These are phyloP conservation scores for Phaffia australis DNA, from an alignment of 768 basidiomycete genomes.

Conservation along the genomic window DNA sequence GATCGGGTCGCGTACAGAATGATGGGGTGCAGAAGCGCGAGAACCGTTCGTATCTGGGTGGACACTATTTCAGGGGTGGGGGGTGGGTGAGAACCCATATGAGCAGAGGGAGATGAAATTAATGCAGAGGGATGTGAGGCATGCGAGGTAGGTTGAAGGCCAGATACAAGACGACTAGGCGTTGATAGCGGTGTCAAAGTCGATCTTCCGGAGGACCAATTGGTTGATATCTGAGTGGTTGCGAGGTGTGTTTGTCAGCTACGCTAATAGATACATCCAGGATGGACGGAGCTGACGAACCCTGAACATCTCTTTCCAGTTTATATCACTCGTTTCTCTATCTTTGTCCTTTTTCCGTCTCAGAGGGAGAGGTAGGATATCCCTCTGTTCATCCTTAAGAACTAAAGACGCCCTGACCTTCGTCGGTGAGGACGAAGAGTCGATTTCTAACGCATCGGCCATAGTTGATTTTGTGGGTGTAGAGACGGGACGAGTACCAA, in stretches of 20 bases:
- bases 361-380: too few species aligned
- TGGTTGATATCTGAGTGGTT: slow-evolving; percentile 13
- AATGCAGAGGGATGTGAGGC: background rate
- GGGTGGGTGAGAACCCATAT: background rate
- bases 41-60: too few species aligned
- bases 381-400: too few species aligned
- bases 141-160: background rate
- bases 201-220: slow-evolving; percentile 19
- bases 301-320: slow-evolving; percentile 22
- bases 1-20: background rate
- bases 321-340: background rate
- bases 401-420: too few species aligned
- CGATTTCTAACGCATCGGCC: too few species aligned
- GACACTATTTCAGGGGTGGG: background rate
- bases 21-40: background rate
- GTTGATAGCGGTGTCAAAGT: background rate
- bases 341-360: background rate
- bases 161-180: background rate
- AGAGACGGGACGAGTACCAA: too few species aligned
- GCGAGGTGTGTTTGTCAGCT: background rate
- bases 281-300: slow-evolving; percentile 1
- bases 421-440: too few species aligned
- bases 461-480: too few species aligned
- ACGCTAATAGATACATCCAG: background rate
- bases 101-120: background rate